Percentiles rank a stretch among this genome's conserved stretches.
Conservation (phyloP, 768 basidiomycete species). For the Collybia sordida region DNA sequence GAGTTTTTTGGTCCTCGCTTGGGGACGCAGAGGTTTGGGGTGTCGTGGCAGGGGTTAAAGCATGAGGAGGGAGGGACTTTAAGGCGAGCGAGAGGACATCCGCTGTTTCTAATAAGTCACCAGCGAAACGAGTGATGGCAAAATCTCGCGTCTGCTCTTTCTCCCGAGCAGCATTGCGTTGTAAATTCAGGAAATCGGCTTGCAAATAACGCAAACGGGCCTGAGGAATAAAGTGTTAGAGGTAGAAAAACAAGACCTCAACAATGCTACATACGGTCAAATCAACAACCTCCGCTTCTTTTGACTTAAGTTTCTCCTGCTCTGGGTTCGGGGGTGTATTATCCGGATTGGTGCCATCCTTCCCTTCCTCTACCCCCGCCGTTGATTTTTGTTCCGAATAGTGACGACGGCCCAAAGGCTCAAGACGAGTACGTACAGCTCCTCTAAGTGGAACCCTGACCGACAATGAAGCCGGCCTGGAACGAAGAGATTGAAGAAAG, state of each 20-base stretch:
- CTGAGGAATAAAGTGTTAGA: conserved; percentile 38
- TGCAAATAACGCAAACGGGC: conserved; percentile 87
- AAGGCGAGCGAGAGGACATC: conserved; percentile 88
- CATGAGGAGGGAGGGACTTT: conserved; percentile 66
- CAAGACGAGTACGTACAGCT: conserved; percentile 10
- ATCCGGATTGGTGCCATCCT: conserved; percentile 22
- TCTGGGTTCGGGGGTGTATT: conserved; percentile 19
- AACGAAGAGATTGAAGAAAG: conserved; percentile 53
- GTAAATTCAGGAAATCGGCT: conserved; percentile 95
- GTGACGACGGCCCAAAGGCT: conserved; percentile 31
- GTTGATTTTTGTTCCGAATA: conserved; percentile 60
- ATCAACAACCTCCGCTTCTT: conserved; percentile 81
- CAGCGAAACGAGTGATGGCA: conserved; percentile 89
- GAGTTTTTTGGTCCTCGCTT: conserved; percentile 45
- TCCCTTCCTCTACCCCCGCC: conserved; percentile 23
- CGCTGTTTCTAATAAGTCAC: conserved; percentile 85
- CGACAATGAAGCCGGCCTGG: conserved; percentile 59
- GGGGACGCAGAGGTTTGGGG: conserved; percentile 28
- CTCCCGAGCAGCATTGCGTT: conserved; percentile 88
- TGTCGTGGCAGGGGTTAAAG: conserved; percentile 22
- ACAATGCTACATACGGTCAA: conserved; percentile 59
- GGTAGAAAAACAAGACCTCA: not conserved
- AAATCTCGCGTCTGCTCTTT: conserved; percentile 92
- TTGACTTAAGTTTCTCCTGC: conserved; percentile 68
- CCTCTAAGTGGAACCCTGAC: conserved; percentile 35